phyloP scores from a whole-genome alignment of 305 asterid genomes.

The Ajuga reptans region DNA sequence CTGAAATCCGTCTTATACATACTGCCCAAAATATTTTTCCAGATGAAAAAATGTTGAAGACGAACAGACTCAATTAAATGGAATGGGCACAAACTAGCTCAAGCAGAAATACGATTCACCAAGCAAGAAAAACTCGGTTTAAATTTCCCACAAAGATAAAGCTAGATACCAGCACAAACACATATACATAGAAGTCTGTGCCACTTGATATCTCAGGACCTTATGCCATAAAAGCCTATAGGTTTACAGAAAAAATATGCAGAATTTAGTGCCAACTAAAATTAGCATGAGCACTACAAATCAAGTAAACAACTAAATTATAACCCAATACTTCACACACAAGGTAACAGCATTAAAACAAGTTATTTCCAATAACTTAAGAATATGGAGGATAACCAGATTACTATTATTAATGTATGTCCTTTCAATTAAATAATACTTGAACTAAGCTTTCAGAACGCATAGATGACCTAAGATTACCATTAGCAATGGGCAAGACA shows the following conservation, averaged over 20 bases:
- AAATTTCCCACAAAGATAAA: neutral
- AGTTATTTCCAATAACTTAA: neutral
- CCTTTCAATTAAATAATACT: neutral
- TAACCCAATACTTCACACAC: neutral
- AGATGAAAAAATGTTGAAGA: neutral
- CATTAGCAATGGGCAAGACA: neutral
- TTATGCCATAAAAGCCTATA: neutral
- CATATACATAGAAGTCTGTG: neutral
- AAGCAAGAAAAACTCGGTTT: neutral
- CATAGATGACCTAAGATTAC: conserved; percentile 2
- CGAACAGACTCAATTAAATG: neutral
- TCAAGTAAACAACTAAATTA: neutral
- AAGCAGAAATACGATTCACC: neutral
- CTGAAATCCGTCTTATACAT: neutral
- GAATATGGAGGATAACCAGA: neutral
- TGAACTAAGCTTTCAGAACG: neutral
- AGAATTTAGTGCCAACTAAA: neutral
- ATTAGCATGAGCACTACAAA: conserved; percentile 11
- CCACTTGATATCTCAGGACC: neutral
- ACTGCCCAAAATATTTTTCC: neutral
- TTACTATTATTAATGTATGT: neutral
- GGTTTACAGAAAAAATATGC: neutral
- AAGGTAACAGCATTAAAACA: neutral
- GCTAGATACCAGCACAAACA: neutral
- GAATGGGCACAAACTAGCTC: neutral